phyloP scores from a whole-genome alignment of 441 rosid genomes.

The Cnidoscolus chayamansa region DNA sequence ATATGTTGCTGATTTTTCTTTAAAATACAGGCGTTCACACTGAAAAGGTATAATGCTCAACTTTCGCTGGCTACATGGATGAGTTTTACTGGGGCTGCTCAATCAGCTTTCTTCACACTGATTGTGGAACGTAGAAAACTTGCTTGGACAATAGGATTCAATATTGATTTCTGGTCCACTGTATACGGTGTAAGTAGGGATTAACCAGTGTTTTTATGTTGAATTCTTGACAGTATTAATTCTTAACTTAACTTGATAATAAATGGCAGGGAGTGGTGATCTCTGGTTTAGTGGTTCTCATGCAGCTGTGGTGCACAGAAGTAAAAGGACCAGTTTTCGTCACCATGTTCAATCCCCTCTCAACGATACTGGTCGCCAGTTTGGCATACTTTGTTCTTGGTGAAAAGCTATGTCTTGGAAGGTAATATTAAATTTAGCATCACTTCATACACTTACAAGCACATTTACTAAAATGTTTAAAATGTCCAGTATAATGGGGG shows the following conservation, averaged over 20 bases:
- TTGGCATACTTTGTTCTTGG: constrained; percentile 54
- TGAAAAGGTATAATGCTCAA: constrained; percentile 62
- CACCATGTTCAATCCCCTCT: constrained; percentile 66
- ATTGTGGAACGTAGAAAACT: constrained; percentile 40
- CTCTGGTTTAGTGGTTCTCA: constrained; percentile 43
- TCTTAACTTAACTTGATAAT: constrained; percentile 7
- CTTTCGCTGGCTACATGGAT: constrained; percentile 69
- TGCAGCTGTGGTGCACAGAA: constrained; percentile 60
- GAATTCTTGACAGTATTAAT: neutral
- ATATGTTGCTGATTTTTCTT: neutral
- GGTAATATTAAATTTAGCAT: constrained; percentile 30
- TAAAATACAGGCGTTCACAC: constrained; percentile 42
- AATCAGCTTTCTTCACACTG: constrained; percentile 55
- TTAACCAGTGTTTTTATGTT: neutral
- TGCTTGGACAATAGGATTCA: constrained; percentile 55
- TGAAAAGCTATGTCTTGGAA: constrained; percentile 61
- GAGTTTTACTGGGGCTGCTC: constrained; percentile 53
- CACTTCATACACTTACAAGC: neutral
- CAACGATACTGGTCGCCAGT: constrained; percentile 47
- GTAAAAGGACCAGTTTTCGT: constrained; percentile 64
- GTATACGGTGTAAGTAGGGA: constrained; percentile 46
- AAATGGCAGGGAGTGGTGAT: constrained; percentile 51
- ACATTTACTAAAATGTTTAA: neutral
- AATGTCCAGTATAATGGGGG: constrained; percentile 52
- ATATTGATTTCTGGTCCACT: constrained; percentile 57